Conservation (phyloP, 2,329 filamentous ascomycete species). For the Stylonectria norvegica region DNA sequence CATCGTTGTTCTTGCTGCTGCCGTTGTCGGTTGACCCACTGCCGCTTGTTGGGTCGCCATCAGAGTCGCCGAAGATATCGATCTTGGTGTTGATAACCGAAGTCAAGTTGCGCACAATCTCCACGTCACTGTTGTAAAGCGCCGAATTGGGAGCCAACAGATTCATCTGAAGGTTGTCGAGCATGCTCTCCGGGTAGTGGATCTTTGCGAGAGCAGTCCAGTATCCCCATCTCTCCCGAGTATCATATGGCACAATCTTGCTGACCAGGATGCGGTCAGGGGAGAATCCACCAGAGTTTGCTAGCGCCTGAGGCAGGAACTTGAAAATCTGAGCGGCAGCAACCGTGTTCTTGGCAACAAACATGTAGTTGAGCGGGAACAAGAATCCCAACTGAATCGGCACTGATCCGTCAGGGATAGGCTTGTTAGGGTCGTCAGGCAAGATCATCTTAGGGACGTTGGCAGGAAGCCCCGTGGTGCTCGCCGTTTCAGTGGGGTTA, state of each 20-base stretch:
- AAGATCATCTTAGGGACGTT: conserved; percentile 72
- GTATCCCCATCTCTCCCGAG: conserved; percentile 64
- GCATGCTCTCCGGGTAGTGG: conserved; percentile 69
- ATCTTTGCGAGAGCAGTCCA: conserved; percentile 70
- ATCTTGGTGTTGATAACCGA: conserved; percentile 81
- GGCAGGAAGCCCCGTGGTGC: conserved; percentile 56
- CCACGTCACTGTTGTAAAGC: conserved; percentile 68
- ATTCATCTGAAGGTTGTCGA: conserved; percentile 65
- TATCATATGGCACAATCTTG: conserved; percentile 74
- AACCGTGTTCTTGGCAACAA: conserved; percentile 67
- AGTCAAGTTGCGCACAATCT: conserved; percentile 69
- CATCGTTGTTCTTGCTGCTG: conserved; percentile 37
- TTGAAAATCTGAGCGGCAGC: conserved; percentile 83
- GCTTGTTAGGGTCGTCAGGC: conserved; percentile 55
- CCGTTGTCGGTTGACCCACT: conserved; percentile 32
- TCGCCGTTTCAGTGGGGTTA: conserved; percentile 38
- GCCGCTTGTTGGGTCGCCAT: conserved; percentile 35
- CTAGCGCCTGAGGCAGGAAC: conserved; percentile 68
- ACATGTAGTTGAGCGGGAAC: conserved; percentile 76
- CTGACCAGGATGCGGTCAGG: conserved; percentile 60
- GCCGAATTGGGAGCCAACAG: conserved; percentile 68
- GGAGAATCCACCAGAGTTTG: conserved; percentile 58
- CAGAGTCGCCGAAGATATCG: conserved; percentile 33
- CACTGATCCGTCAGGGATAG: conserved; percentile 60
- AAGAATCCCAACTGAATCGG: conserved; percentile 83